Evolutionary conservation across 257 asterid species (phyloP).

Genomic region (Solanum dulcamara): DNA sequence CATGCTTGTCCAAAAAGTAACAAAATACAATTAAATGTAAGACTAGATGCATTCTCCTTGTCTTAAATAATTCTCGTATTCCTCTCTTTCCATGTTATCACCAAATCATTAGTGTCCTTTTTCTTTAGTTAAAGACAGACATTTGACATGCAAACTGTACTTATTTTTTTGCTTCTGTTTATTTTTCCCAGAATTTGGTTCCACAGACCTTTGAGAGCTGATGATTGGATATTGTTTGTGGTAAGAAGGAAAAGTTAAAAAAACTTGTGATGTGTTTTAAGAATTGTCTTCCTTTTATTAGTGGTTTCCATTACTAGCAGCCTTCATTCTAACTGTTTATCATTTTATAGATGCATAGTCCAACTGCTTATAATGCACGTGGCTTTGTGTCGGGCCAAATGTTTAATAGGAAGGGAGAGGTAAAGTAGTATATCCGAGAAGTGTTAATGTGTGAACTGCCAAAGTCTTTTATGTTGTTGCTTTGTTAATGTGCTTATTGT

Average conservation of each 20-base stretch:
- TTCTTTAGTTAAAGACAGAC: background rate
- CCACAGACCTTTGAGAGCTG: slow-evolving; percentile 80
- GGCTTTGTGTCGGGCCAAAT: slow-evolving; percentile 74
- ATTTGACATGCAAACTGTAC: background rate
- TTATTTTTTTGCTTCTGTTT: background rate
- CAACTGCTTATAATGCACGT: slow-evolving; percentile 66
- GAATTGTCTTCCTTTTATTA: background rate
- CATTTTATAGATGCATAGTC: slow-evolving; percentile 51
- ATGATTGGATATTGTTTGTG: slow-evolving; percentile 91
- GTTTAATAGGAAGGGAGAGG: slow-evolving; percentile 86
- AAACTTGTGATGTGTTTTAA: background rate
- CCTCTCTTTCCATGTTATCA: background rate
- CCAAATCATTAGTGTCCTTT: background rate
- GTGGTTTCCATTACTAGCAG: background rate
- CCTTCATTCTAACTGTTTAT: background rate
- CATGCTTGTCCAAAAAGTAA: background rate
- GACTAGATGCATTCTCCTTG: background rate
- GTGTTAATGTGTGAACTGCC: background rate
- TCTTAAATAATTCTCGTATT: background rate
- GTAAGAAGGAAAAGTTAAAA: slow-evolving; percentile 28
- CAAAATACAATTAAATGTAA: background rate
- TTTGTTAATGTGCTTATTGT: background rate
- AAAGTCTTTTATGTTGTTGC: background rate
- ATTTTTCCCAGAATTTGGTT: slow-evolving; percentile 80
- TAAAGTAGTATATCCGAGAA: slow-evolving; percentile 5